Evolutionary conservation across 805 yeast species (phyloP).

Genomic region (Lipomyces kockii): DNA sequence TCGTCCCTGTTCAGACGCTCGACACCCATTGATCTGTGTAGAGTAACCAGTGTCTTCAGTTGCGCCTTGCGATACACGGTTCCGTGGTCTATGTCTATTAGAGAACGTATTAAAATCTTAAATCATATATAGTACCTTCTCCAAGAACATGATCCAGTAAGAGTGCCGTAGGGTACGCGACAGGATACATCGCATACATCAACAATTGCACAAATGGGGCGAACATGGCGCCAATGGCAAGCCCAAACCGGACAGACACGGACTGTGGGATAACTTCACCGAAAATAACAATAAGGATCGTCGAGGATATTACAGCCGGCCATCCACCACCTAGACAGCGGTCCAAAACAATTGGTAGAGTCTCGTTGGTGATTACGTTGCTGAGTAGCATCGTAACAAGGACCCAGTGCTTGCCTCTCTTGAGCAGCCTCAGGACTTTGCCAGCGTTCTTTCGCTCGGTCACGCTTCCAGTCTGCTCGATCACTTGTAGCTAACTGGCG

Average conservation of each 20-base stretch:
- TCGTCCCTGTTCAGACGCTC: slow-evolving; percentile 93
- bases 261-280: slow-evolving; percentile 98
- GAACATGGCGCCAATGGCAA: slow-evolving; percentile 86
- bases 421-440: slow-evolving; percentile 71
- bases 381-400: slow-evolving; percentile 73
- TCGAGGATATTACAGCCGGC: slow-evolving; percentile 94
- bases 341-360: slow-evolving; percentile 91
- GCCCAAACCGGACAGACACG: slow-evolving; percentile 88
- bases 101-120: not conserved
- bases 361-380: slow-evolving; percentile 44
- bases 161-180: slow-evolving; percentile 87
- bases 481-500: slow-evolving; percentile 64
- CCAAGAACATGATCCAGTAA: slow-evolving; percentile 83
- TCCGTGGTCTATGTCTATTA: slow-evolving; percentile 68
- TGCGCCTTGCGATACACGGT: slow-evolving; percentile 92
- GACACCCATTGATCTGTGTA: slow-evolving; percentile 93
- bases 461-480: slow-evolving; percentile 75
- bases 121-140: slow-evolving; percentile 49
- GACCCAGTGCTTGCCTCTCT: slow-evolving; percentile 94
- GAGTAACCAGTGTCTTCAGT: slow-evolving; percentile 86
- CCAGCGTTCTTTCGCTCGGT: slow-evolving; percentile 70
- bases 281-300: slow-evolving; percentile 88
- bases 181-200: slow-evolving; percentile 90
- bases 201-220: slow-evolving; percentile 82
- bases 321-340: slow-evolving; percentile 95